Conservation (phyloP, 2,329 filamentous ascomycete genomes). For the Tolypocladium endophyticum region DNA sequence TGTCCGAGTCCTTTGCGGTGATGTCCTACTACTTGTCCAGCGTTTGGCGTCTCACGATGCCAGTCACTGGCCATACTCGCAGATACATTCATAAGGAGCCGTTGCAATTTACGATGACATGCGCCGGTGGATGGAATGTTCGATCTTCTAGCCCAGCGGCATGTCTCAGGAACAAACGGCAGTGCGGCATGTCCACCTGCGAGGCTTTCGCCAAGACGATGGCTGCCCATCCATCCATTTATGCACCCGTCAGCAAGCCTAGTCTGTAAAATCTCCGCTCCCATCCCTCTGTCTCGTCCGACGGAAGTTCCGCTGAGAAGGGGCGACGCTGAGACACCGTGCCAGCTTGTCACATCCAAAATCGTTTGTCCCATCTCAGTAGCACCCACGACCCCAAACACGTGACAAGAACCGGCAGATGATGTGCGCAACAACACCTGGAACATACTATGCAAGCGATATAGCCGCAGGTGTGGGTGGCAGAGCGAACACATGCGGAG, state of each 20-base stretch:
- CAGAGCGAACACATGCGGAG: not conserved
- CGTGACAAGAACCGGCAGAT: not conserved
- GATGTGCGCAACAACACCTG: not conserved
- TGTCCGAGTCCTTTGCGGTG: not conserved
- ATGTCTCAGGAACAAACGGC: slow-evolving; percentile 2
- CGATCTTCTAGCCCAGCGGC: not conserved
- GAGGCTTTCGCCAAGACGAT: not conserved
- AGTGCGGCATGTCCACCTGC: not conserved
- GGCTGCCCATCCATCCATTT: not conserved
- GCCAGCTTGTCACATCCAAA: not conserved
- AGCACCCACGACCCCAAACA: not conserved
- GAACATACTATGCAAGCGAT: not conserved
- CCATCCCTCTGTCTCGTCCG: not conserved
- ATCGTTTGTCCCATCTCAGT: not conserved
- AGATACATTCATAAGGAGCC: not conserved
- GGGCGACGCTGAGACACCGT: not conserved
- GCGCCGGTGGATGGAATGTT: not conserved
- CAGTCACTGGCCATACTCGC: not conserved
- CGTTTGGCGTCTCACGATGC: not conserved
- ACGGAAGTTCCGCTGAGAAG: not conserved
- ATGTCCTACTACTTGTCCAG: not conserved
- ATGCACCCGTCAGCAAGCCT: not conserved
- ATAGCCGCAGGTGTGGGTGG: not conserved
- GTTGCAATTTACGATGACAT: not conserved
- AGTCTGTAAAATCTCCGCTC: not conserved